A percentile compares a stretch with the other conserved stretches of the same genome.
These are phyloP conservation scores for Oenanthe javanica DNA, from an alignment of 140 eudicot species.

Conservation along the genomic window DNA sequence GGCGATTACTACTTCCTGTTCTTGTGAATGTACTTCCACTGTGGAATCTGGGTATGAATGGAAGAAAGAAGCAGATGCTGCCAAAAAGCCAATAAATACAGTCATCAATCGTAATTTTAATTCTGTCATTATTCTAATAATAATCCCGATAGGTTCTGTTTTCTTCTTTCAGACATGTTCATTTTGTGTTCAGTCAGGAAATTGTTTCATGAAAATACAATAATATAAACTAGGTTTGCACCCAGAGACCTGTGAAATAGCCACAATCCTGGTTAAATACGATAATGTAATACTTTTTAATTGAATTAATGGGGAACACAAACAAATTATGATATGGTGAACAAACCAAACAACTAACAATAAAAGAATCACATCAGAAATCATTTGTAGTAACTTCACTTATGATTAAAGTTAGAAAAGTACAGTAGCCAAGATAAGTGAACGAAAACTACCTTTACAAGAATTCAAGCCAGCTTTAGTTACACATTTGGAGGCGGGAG, in stretches of 20 bases:
- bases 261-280: neutral
- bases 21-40: conserved; percentile 59
- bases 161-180: neutral
- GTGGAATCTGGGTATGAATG: conserved; percentile 44
- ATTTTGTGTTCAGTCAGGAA: neutral
- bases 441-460: conserved; percentile 36
- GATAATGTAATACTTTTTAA: neutral
- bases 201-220: neutral
- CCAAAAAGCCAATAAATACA: conserved; percentile 16
- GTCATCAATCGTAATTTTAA: conserved; percentile 4
- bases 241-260: neutral
- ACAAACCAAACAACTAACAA: neutral
- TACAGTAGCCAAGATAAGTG: neutral
- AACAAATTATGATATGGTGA: neutral
- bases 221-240: neutral
- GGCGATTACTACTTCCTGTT: conserved; percentile 84
- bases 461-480: conserved; percentile 23
- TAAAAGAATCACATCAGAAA: neutral
- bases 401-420: neutral
- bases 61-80: conserved; percentile 41
- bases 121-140: neutral
- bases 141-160: neutral
- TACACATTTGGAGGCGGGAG: conserved; percentile 29
- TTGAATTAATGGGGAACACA: neutral
- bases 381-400: neutral